phyloP scores from a whole-genome alignment of 2,329 filamentous ascomycete species.

The Aspergillus novofumigatus region DNA sequence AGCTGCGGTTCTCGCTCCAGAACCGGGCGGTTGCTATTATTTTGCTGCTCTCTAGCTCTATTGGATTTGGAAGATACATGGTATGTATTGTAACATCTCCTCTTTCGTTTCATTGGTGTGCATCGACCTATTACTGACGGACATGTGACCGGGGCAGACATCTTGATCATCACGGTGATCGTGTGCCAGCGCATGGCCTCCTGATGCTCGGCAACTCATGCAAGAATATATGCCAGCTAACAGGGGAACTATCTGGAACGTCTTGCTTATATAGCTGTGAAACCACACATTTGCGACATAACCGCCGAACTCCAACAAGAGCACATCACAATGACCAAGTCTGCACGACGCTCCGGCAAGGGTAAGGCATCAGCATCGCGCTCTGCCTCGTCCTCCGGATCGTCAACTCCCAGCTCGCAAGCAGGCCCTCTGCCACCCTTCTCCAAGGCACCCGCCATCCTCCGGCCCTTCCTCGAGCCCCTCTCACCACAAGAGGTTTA shows the following conservation, averaged over 20 bases:
- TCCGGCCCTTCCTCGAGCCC: conserved; percentile 62
- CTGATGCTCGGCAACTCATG: not conserved
- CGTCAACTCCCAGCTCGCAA: conserved; percentile 31
- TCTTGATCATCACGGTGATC: conserved; percentile 10
- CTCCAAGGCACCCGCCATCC: conserved; percentile 57
- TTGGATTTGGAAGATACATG: not conserved
- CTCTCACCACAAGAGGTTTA: conserved; percentile 71
- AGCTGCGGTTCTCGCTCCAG: not conserved
- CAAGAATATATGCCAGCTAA: not conserved
- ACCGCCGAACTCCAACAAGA: not conserved
- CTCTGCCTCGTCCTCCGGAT: conserved; percentile 22
- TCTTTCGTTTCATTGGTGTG: not conserved
- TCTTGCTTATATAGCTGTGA: not conserved
- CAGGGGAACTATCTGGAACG: not conserved
- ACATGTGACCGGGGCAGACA: conserved; percentile 19
- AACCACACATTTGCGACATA: not conserved
- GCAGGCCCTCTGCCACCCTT: conserved; percentile 60
- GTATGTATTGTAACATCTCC: not conserved
- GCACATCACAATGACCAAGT: conserved; percentile 28
- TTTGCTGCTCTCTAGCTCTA: not conserved
- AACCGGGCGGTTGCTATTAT: not conserved
- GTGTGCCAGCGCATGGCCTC: not conserved
- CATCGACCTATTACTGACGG: conserved; percentile 4
- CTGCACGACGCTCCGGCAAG: conserved; percentile 28
- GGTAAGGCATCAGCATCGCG: conserved; percentile 22